Conservation (phyloP, 176 grass and related monocot species). For the Carex myosuroides region DNA sequence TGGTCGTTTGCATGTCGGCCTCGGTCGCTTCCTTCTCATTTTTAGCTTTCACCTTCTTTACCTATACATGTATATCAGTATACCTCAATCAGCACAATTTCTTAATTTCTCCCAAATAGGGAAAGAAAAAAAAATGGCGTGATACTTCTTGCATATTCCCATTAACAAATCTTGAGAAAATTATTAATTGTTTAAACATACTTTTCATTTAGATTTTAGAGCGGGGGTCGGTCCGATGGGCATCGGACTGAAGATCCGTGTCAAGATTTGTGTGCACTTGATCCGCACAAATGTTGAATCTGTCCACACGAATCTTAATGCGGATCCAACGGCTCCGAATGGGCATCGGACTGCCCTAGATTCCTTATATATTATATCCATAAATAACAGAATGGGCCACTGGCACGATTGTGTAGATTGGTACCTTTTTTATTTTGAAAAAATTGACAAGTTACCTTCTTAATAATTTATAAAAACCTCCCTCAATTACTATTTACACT, state of each 20-base stretch:
- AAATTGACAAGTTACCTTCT: background rate
- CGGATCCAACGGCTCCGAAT: too few species aligned
- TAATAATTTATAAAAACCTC: background rate
- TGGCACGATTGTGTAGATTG: too few species aligned
- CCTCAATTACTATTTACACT: background rate
- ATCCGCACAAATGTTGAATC: too few species aligned
- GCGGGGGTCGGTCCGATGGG: too few species aligned
- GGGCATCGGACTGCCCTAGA: too few species aligned
- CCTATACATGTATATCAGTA: background rate
- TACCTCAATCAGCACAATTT: background rate
- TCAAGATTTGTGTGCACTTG: too few species aligned
- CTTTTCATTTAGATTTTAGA: background rate
- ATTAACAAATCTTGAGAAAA: background rate
- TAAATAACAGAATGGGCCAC: too few species aligned
- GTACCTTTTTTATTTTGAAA: too few species aligned
- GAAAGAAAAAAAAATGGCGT: too few species aligned
- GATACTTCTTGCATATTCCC: background rate
- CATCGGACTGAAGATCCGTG: too few species aligned
- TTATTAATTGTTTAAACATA: background rate
- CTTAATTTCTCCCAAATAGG: background rate
- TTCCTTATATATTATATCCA: too few species aligned
- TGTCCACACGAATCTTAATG: too few species aligned
- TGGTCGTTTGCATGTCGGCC: conserved; percentile 47
- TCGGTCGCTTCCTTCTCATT: conserved; percentile 59
- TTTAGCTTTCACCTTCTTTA: conserved; percentile 43